Evolutionary conservation across 2,329 filamentous ascomycete species (phyloP).

Genomic region (Dactylellina cionopaga): DNA sequence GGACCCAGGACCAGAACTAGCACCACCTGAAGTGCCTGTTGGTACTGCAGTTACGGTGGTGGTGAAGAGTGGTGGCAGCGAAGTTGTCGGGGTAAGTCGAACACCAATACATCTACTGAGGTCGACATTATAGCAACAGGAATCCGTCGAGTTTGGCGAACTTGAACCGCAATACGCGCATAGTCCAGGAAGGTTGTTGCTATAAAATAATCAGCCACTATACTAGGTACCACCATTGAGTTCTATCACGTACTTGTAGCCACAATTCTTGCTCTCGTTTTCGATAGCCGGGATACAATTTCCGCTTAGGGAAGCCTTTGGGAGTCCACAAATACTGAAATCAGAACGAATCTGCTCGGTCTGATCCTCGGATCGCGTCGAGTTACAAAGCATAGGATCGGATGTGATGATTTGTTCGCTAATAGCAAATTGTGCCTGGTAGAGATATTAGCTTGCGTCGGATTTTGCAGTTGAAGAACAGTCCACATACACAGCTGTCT

Average conservation of each 20-base stretch:
- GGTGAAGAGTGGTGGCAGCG: constrained; percentile 72
- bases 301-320: constrained; percentile 78
- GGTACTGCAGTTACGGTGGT: constrained; percentile 64
- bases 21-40: constrained; percentile 59
- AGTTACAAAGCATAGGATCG: constrained; percentile 77
- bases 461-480: constrained; percentile 5
- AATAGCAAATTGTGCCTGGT: constrained; percentile 79
- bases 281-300: constrained; percentile 77
- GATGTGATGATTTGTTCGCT: constrained; percentile 87
- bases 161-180: constrained; percentile 87
- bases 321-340: constrained; percentile 87
- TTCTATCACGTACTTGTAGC: constrained; percentile 73
- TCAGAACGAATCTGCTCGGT: constrained; percentile 85
- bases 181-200: constrained; percentile 72
- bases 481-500: constrained; percentile 79
- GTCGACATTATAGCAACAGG: constrained; percentile 89
- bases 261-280: constrained; percentile 89
- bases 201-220: constrained; percentile 19
- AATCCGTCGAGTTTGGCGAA: constrained; percentile 90
- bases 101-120: constrained; percentile 78
- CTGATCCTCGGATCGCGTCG: constrained; percentile 70
- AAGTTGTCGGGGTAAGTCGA: constrained; percentile 78
- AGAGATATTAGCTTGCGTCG: constrained; percentile 54
- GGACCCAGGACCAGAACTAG: constrained; percentile 39
- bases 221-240: too few species aligned